Evolutionary conservation across 2,329 filamentous ascomycete species (phyloP).

Genomic region (Apiospora arundinis): DNA sequence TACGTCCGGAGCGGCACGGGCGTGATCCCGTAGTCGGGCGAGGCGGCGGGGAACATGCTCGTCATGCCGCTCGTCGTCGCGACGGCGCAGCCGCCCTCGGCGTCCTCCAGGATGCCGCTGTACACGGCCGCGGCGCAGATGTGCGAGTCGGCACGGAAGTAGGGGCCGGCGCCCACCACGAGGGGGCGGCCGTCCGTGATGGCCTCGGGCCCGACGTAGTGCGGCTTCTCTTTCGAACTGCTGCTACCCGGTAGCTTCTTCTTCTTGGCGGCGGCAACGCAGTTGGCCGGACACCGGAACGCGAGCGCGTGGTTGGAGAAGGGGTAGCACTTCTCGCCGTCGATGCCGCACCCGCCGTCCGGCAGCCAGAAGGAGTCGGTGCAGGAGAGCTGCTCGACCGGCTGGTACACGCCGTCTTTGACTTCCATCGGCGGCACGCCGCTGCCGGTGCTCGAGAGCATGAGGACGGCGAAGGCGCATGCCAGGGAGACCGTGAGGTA

Average conservation of each 20-base stretch:
- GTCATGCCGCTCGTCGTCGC: slow-evolving; percentile 68
- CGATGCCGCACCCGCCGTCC: slow-evolving; percentile 58
- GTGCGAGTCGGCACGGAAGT: slow-evolving; percentile 74
- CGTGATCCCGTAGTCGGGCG: slow-evolving; percentile 18
- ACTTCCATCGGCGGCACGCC: slow-evolving; percentile 21
- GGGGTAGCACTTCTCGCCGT: slow-evolving; percentile 62
- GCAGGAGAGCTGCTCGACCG: slow-evolving; percentile 50
- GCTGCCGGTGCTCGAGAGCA: slow-evolving; percentile 24
- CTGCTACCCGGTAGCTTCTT: slow-evolving; percentile 32
- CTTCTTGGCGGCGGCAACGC: slow-evolving; percentile 46
- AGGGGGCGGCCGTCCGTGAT: slow-evolving; percentile 49
- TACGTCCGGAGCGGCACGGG: slow-evolving; percentile 24
- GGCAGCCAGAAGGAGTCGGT: slow-evolving; percentile 59
- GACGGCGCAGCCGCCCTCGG: slow-evolving; percentile 71
- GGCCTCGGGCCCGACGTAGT: slow-evolving; percentile 59
- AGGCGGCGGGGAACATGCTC: slow-evolving; percentile 51
- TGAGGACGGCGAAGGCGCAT: slow-evolving; percentile 47
- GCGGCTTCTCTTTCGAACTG: slow-evolving; percentile 50
- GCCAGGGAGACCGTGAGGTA: slow-evolving; percentile 19
- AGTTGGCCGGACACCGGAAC: slow-evolving; percentile 66
- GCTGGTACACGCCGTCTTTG: slow-evolving; percentile 6
- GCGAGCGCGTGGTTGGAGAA: slow-evolving; percentile 58
- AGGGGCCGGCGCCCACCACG: slow-evolving; percentile 47
- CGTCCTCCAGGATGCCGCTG: slow-evolving; percentile 68
- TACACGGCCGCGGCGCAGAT: slow-evolving; percentile 76